phyloP scores from a whole-genome alignment of 495 filamentous ascomycete genomes.

The Lophium mytilinum region DNA sequence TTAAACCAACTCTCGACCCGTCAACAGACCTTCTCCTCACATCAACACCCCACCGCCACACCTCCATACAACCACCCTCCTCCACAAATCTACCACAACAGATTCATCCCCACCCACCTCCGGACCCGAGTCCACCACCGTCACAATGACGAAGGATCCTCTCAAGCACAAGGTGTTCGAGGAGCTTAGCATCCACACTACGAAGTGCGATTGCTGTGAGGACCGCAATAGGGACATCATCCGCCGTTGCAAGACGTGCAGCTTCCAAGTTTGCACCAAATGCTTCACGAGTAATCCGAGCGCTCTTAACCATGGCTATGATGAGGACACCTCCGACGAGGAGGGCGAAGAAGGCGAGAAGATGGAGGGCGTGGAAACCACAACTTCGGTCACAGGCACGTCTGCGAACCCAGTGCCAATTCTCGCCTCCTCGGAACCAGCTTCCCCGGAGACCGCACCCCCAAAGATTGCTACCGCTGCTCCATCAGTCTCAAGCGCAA shows the following conservation, averaged over 20 bases:
- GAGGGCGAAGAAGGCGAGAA: background rate
- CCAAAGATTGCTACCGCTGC: background rate
- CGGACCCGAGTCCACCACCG: background rate
- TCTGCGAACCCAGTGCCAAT: background rate
- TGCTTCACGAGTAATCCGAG: conserved; percentile 7
- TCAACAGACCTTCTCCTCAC: too few relatives aligned
- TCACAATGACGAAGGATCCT: background rate
- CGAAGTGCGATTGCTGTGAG: conserved; percentile 18
- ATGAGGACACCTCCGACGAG: background rate
- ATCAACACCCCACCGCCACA: too few relatives aligned
- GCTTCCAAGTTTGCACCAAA: conserved; percentile 10
- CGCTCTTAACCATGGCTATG: background rate
- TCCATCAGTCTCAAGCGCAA: background rate
- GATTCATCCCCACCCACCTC: too few relatives aligned
- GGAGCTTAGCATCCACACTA: conserved; percentile 15
- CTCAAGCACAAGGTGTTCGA: background rate
- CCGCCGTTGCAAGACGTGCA: conserved; percentile 16
- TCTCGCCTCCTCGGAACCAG: background rate
- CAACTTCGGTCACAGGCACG: background rate
- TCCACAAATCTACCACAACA: too few relatives aligned
- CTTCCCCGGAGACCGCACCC: background rate
- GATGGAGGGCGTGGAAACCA: background rate
- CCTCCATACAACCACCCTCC: too few relatives aligned
- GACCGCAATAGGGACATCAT: conserved; percentile 8
- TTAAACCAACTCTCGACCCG: too few relatives aligned